phyloP scores from a whole-genome alignment of 805 yeast genomes.

The Myxozyma neotropica region DNA sequence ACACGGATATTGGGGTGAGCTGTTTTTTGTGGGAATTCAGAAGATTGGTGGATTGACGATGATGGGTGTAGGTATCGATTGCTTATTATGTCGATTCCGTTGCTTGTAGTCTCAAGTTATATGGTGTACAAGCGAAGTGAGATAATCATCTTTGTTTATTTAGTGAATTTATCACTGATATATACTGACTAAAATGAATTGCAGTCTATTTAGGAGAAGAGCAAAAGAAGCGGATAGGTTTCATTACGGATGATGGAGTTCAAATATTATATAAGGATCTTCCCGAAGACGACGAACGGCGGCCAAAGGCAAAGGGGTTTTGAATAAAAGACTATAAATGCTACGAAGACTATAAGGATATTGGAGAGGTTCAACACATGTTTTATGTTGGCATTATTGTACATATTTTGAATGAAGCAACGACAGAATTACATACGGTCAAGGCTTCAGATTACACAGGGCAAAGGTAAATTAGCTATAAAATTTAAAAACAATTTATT shows the following conservation, averaged over 20 bases:
- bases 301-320: neutral
- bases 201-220: conserved; percentile 28
- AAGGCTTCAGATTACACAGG: no score
- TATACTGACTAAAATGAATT: neutral
- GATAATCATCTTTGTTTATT: no score
- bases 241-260: conserved; percentile 26
- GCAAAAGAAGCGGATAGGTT: conserved; percentile 24
- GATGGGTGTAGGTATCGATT: conserved; percentile 13
- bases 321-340: no score
- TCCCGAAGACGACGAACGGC: conserved; percentile 11
- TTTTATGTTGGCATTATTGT: no score
- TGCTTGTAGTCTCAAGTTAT: conserved; percentile 19
- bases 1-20: neutral
- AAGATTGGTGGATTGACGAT: no score
- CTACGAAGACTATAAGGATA: no score
- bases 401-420: no score
- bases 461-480: no score
- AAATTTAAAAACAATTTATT: no score
- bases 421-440: no score
- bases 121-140: conserved; percentile 29
- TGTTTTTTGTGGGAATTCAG: neutral
- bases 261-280: conserved; percentile 15
- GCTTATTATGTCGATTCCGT: conserved; percentile 29
- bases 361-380: no score
- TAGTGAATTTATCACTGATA: no score